Conservation (phyloP, 768 basidiomycete genomes). For the Peribolospora kevripleyi region DNA sequence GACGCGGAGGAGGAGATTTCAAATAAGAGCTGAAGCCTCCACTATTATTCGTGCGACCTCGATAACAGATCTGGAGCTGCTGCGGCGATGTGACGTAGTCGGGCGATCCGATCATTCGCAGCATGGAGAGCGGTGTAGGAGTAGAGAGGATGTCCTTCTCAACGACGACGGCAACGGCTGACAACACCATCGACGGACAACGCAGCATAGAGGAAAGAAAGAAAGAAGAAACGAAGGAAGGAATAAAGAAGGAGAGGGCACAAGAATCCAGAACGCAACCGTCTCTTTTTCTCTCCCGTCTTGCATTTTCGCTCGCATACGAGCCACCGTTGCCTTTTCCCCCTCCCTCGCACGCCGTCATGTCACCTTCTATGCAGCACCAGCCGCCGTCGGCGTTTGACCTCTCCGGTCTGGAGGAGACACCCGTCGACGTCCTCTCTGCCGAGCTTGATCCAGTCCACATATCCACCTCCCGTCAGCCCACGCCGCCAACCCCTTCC, state of each 20-base stretch:
- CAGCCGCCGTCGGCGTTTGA: not conserved
- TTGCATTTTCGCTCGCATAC: too few relatives aligned
- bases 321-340: not conserved
- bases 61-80: not conserved
- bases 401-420: not conserved
- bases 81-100: too few relatives aligned
- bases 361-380: not conserved
- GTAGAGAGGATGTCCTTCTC: too few relatives aligned
- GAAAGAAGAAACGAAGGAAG: too few relatives aligned
- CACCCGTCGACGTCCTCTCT: not conserved
- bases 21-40: not conserved
- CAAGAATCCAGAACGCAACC: too few relatives aligned
- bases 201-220: too few relatives aligned
- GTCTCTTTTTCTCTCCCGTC: too few relatives aligned
- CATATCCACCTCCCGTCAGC: not conserved
- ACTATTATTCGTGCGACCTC: not conserved
- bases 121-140: too few relatives aligned
- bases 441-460: not conserved
- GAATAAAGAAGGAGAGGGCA: too few relatives aligned
- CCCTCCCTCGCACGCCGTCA: not conserved
- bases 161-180: too few relatives aligned
- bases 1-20: not conserved
- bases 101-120: too few relatives aligned
- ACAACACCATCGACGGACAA: too few relatives aligned
- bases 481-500: not conserved